Conservation (phyloP, 768 basidiomycete species). For the Tylopilus subfusipes region DNA sequence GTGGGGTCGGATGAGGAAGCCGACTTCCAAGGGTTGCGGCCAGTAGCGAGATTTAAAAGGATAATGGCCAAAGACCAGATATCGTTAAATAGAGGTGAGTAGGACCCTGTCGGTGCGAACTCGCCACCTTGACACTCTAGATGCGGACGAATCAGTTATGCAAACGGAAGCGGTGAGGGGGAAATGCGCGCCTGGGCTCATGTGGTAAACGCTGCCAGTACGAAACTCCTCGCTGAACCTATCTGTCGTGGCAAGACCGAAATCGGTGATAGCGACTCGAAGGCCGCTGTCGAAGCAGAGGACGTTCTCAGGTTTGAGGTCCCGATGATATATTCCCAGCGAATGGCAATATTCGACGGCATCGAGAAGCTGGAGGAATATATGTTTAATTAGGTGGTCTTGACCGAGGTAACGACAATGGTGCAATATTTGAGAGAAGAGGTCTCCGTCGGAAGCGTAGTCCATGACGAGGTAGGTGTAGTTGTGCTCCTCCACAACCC, state of each 20-base stretch:
- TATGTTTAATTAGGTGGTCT: slow-evolving; percentile 77
- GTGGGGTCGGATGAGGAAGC: slow-evolving; percentile 81
- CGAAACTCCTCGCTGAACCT: slow-evolving; percentile 82
- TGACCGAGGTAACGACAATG: slow-evolving; percentile 76
- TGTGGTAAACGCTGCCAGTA: slow-evolving; percentile 97
- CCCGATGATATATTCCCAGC: slow-evolving; percentile 91
- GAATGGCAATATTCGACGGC: slow-evolving; percentile 92
- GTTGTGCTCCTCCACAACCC: slow-evolving; percentile 77
- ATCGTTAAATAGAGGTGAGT: slow-evolving; percentile 88
- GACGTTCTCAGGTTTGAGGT: slow-evolving; percentile 96
- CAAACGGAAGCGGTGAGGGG: slow-evolving; percentile 6
- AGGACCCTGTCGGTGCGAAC: slow-evolving; percentile 59
- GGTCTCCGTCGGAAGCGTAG: slow-evolving; percentile 84
- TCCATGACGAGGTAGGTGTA: slow-evolving; percentile 93
- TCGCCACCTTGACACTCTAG: slow-evolving; percentile 83
- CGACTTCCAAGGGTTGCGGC: slow-evolving; percentile 94
- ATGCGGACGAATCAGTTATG: slow-evolving; percentile 21
- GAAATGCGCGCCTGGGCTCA: slow-evolving; percentile 76
- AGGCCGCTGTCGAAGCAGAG: slow-evolving; percentile 78
- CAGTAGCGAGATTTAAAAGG: slow-evolving; percentile 91
- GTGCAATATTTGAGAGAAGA: slow-evolving; percentile 87
- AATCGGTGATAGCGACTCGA: slow-evolving; percentile 86
- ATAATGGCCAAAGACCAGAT: slow-evolving; percentile 97
- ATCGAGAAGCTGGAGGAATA: slow-evolving; percentile 92
- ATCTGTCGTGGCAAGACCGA: slow-evolving; percentile 91